Base-by-base conservation (phyloP, 2,329 filamentous ascomycete species). In the Cladosporium sp. region DNA sequence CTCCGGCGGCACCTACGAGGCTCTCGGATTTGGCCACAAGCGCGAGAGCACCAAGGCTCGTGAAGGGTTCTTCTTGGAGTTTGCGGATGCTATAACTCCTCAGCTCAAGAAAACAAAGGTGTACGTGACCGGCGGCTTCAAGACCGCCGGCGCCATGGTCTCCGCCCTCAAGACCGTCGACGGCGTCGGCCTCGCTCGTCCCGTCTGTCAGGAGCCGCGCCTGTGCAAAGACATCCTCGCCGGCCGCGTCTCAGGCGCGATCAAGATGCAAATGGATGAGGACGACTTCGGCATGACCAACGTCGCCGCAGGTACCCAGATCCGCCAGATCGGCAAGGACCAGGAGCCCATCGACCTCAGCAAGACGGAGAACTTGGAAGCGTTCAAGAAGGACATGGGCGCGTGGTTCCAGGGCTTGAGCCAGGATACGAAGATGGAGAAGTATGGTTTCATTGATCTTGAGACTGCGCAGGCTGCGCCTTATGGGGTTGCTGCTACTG, bases 101-200 rank as follows among this genome's bases (percentile, higher is more conserved):
- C 75, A 73, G 11, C 74, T 85, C 48, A 78, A 67, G 0, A 82
- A 84, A 73, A 89, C 86, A 0, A 85, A 82, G 71, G 81, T 79
- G 0, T 89, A 86, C 68, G 77, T 89, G 46, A 88, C 85, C 0
- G 87, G 86, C 28, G 87, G 86, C 0, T 77, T 89, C 67, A 81
- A 83, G 63, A 83, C 83, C 0, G 82, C 80, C 0, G 77, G 76
- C 23, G 87, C 82, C 2, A 88, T 89, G 86, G 82, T 85, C 16
- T 76, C 79, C n/a, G 86, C 85, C 0, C 78, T 89, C 2, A 70
- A 84, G 2, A 80, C 81, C 0, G 84, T 89, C 3, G 83, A 89
- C 69, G 87, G 87, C 23, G 79, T 89, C 10, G 87, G 87, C 0
- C 76, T 90, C 23, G 88, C 78, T 0, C 80, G 86, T 10, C 80